These are phyloP conservation scores for Mikania micrantha DNA, from an alignment of 129 eudicot species.

Conservation along the genomic window DNA sequence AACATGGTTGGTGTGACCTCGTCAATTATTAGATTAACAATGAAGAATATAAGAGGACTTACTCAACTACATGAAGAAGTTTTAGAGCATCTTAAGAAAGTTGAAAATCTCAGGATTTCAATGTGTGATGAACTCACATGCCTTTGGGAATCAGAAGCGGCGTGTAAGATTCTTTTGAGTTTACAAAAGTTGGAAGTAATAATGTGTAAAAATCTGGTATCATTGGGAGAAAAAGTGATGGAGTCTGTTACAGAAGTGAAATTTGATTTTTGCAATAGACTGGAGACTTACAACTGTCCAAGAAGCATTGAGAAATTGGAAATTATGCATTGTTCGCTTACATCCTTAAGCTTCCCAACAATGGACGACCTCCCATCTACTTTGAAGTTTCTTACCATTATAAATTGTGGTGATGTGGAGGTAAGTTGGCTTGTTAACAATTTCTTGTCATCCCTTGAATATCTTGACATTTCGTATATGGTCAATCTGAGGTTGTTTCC, in stretches of 20 bases:
- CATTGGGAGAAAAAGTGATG: neutral
- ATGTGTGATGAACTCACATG: neutral
- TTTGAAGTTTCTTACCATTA: neutral
- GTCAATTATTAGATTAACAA: neutral
- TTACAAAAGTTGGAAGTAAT: constrained; percentile 3
- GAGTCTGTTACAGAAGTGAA: neutral
- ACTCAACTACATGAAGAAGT: constrained; percentile 2
- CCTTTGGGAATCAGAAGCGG: constrained; percentile 20
- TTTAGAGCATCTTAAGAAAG: neutral
- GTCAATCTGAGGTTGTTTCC: constrained; percentile 1
- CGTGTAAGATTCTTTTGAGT: constrained; percentile 1
- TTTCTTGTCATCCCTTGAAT: constrained; percentile 21
- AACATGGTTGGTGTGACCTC: neutral
- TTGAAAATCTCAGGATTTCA: neutral
- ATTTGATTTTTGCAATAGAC: neutral
- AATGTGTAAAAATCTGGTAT: neutral
- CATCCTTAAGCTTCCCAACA: constrained; percentile 7
- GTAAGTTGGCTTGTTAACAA: constrained; percentile 2
- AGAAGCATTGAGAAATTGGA: constrained; percentile 7
- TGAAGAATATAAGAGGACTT: neutral
- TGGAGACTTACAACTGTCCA: constrained; percentile 17
- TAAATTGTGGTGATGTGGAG: neutral
- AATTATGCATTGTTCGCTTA: neutral
- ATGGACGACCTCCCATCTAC: neutral
- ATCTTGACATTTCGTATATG: neutral